Base-by-base conservation (phyloP, 1,284 basidiomycete genomes). In the Apiotrichum veenhuisii region DNA sequence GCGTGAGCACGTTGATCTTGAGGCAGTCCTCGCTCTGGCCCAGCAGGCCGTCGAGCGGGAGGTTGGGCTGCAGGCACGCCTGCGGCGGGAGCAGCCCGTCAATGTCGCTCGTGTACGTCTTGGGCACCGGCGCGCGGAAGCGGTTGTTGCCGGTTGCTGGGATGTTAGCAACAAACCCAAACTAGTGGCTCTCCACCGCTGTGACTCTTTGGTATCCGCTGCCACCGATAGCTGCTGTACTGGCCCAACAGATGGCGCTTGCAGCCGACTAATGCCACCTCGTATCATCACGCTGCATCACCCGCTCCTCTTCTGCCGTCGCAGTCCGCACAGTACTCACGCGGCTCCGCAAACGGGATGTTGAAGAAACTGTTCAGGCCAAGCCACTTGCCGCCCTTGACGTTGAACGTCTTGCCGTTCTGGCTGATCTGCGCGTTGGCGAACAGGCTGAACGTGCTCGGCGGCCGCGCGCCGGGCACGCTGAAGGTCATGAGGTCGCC, bases 11-110 rank as follows among this genome's bases (percentile, higher is more conserved):
- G 55, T 79, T 78, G 41, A 80, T 62, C 46, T 66, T 70, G 34
- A 79, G 64, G 63, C 79, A 80, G 61, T 80, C 76, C 54, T 80
- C 79, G 23, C 64, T 67, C 14, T 65, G 48, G 3, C 59, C 42
- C 15, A 43, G 30, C 17, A 34, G 54, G 26, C 47, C 48, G 44
- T 46, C 57, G 25, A 76, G 64, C 5, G 65, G 67, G 2, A 38
- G 42, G 2, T 20, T 46, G 20, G 44, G 25, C 61, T 76, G 72
- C 15, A 69, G 57, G 63, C 75, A 76, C 8, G 67, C 67, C 2
- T 65, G 63, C 20, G 68, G 60, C 17, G 57, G 57, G 18, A 30
- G 49, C 12, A 64, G 64, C 1, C 71, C 72, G 27, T 61, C 55
- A 51, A 74, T 58, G 22, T 66, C 59, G 27, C 64, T 53, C 18